These are phyloP conservation scores for Fusarium subglutinans DNA, from an alignment of 2,329 filamentous ascomycete species.

Conservation along the genomic window DNA sequence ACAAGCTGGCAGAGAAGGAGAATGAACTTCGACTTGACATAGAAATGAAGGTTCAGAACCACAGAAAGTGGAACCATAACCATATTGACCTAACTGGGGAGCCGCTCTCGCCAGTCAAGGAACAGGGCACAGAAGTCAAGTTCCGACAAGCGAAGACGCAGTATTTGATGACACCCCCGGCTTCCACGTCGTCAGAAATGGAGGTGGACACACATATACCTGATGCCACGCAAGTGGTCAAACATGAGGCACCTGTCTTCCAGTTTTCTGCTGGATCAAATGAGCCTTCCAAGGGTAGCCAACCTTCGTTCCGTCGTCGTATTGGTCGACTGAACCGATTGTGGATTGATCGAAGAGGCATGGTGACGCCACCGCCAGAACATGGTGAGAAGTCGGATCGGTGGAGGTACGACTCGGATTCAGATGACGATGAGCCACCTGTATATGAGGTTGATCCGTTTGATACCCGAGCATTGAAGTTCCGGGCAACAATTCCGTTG, in stretches of 20 bases:
- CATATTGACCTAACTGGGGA: constrained; percentile 88
- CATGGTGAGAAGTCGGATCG: constrained; percentile 65
- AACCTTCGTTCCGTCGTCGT: constrained; percentile 81
- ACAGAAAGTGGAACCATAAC: constrained; percentile 90
- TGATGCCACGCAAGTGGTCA: constrained; percentile 54
- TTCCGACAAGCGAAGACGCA: constrained; percentile 79
- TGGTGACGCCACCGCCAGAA: constrained; percentile 60
- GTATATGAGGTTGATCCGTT: constrained; percentile 80
- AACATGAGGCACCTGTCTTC: constrained; percentile 50
- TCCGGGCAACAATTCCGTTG: constrained; percentile 67
- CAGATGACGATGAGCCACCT: constrained; percentile 82
- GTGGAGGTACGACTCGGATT: constrained; percentile 90
- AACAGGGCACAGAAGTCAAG: constrained; percentile 67
- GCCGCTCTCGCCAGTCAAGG: constrained; percentile 81
- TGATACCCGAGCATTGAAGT: constrained; percentile 67
- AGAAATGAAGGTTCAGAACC: constrained; percentile 86
- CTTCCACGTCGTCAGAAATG: constrained; percentile 65
- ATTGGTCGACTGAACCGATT: constrained; percentile 85
- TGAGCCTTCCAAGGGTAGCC: constrained; percentile 52
- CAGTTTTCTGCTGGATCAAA: constrained; percentile 57
- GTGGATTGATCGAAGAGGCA: constrained; percentile 85
- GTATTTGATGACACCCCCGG: constrained; percentile 73
- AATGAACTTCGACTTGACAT: constrained; percentile 84
- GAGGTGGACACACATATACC: constrained; percentile 61
- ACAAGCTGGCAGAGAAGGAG: constrained; percentile 82